Evolutionary conservation across 192 early-diverging fungal genomes (phyloP), one percentile per base, ranked within the genome.

Genomic region (Lunasporangiospora selenospora): DNA sequence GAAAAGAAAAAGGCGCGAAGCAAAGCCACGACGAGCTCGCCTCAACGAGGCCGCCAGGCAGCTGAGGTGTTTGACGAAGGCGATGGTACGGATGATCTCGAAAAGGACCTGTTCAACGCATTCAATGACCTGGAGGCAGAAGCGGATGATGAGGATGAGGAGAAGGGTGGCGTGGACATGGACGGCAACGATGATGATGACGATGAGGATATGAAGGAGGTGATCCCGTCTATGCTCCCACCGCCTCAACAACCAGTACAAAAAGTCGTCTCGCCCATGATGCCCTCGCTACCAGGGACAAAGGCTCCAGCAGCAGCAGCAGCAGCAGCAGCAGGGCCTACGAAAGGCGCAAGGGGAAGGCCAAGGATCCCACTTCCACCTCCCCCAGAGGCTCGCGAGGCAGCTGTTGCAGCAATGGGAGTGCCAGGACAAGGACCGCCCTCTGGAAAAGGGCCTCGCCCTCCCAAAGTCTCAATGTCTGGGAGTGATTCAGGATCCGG

Each of bases 401-500:
- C 32, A 1, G 29, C 12, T 26, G 45, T 46, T 38, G 21, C 33
- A 40, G 51, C 52, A 29, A 44, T 33, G 21, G 42, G 29, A 9
- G 39, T 12, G 7, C 40, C 27, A 31, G 27, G 24, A 44, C 30
- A 39, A 32, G 30, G 6, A 24, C 16, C 54, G 3, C 18, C 27
- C 0, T 44, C 24, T 41, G 53, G 38, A 0, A 45, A 18, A 19
- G 23, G 43, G 16, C 44, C 48, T 29, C 26, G 65, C 3, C 50
- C 33, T 32, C 49, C 49, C 8, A 73, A 63, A 29, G 59, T 43
- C 16, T 73, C 69, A 3, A 39, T 61, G 1, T 73, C 69, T 46
- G 69, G 60, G 45, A 73, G 69, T 34, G 69, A 73, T 1, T 73
- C 69, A 3, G 60, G 30, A 3, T 73, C 67, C 2, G 69, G 69